Evolutionary conservation across 768 basidiomycete species (phyloP).

Genomic region (Austroboletus eburneus): DNA sequence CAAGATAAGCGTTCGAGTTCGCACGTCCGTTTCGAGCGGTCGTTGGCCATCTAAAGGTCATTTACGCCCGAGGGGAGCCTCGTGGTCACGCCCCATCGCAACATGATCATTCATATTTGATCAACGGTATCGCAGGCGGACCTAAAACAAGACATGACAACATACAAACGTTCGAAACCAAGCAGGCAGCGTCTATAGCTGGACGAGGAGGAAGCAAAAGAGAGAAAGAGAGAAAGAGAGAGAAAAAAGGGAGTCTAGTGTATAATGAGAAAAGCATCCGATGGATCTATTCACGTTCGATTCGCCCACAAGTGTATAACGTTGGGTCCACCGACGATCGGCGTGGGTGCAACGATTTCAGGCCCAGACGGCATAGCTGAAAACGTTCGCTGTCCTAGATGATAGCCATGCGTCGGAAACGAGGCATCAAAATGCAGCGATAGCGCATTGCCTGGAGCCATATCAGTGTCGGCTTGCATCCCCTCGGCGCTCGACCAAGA

Average conservation of each 20-base stretch:
- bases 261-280: background rate
- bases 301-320: constrained; percentile 33
- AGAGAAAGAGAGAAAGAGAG: background rate
- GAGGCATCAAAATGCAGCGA: constrained; percentile 36
- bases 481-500: constrained; percentile 17
- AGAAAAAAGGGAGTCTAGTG: background rate
- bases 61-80: constrained; percentile 15
- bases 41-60: constrained; percentile 10
- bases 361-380: constrained; percentile 26
- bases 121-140: background rate
- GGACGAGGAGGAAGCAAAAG: background rate
- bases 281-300: constrained; percentile 27
- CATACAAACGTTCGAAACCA: constrained; percentile 18
- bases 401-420: constrained; percentile 25
- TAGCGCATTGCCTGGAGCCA: constrained; percentile 24
- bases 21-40: constrained; percentile 4
- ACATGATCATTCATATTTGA: too few relatives aligned
- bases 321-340: constrained; percentile 33
- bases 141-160: constrained; percentile 19
- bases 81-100: constrained; percentile 4
- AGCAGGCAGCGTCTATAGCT: constrained; percentile 13
- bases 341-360: constrained; percentile 32
- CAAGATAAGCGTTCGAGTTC: constrained; percentile 12
- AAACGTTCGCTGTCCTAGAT: constrained; percentile 11
- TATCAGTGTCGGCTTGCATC: constrained; percentile 20